A percentile compares a stretch with the other conserved stretches of the same genome.
phyloP scores from a whole-genome alignment of 2,329 filamentous ascomycete genomes.

The Talaromyces verruculosus region DNA sequence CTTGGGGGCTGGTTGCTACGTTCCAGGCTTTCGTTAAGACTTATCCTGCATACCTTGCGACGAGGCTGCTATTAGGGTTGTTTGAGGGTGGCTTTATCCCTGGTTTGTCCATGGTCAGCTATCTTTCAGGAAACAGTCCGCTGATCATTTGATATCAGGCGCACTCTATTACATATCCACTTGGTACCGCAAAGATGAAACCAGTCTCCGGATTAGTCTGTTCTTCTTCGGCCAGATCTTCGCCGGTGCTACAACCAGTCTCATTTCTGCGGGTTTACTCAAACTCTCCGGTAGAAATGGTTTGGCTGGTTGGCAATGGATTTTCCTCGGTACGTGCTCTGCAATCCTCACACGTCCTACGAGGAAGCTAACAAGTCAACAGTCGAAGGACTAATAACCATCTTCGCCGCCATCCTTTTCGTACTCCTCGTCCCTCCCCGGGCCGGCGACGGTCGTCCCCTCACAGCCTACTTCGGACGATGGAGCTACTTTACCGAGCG shows the following conservation, averaged over 20 bases:
- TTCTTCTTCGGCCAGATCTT: constrained; percentile 60
- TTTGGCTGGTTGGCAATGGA: constrained; percentile 58
- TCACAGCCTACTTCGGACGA: constrained; percentile 35
- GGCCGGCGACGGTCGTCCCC: constrained; percentile 37
- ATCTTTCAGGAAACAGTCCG: rapidly evolving
- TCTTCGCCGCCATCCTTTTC: constrained; percentile 40
- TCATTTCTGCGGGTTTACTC: constrained; percentile 45
- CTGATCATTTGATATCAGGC: constrained; percentile 22
- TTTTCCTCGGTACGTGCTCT: constrained; percentile 43
- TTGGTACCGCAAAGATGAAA: constrained; percentile 57
- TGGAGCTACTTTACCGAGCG: constrained; percentile 48
- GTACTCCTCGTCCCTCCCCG: constrained; percentile 43
- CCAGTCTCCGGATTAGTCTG: constrained; percentile 53
- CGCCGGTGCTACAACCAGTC: constrained; percentile 45
- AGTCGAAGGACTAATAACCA: constrained; percentile 56
- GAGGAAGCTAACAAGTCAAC: background rate
- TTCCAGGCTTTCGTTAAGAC: constrained; percentile 56
- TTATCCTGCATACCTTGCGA: constrained; percentile 51
- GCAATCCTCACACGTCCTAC: background rate
- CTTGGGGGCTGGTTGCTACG: constrained; percentile 55
- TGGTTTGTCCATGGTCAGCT: constrained; percentile 34
- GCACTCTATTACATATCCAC: constrained; percentile 50
- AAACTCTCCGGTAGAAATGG: constrained; percentile 52
- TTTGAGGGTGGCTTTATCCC: constrained; percentile 59
- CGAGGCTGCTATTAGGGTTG: constrained; percentile 55